Percentiles rank a stretch among this genome's conserved stretches.
phyloP scores from a whole-genome alignment of 495 filamentous ascomycete species.

The Bathelium albidoporum region DNA sequence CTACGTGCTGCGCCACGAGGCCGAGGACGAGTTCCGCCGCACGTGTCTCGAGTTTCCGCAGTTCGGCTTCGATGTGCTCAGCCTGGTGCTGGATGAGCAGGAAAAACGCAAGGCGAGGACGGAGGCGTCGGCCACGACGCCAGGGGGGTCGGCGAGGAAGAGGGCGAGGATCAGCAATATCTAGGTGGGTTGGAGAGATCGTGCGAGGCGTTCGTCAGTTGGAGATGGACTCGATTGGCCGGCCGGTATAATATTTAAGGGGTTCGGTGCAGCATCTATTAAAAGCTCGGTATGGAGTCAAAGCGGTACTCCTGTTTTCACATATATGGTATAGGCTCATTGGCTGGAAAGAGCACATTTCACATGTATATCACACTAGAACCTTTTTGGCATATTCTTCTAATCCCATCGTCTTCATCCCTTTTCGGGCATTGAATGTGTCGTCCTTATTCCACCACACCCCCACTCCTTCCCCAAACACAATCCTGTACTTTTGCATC shows the following conservation, averaged over 20 bases:
- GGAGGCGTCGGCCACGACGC: slow-evolving; percentile 23
- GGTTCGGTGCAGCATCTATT: no score
- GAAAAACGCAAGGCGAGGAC: slow-evolving; percentile 42
- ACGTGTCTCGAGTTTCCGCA: slow-evolving; percentile 84
- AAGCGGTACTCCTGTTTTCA: no score
- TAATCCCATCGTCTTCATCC: no score
- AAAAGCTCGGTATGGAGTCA: no score
- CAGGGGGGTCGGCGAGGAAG: slow-evolving; percentile 32
- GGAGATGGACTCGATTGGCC: background rate
- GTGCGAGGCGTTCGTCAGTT: background rate
- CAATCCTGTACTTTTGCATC: no score
- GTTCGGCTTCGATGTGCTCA: slow-evolving; percentile 85
- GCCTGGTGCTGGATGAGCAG: slow-evolving; percentile 53
- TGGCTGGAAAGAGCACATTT: no score
- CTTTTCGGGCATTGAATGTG: no score
- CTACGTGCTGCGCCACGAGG: slow-evolving; percentile 71
- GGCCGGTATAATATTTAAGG: background rate
- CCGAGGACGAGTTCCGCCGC: slow-evolving; percentile 66
- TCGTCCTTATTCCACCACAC: slow-evolving; percentile 10
- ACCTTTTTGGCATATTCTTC: no score
- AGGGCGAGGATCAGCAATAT: slow-evolving; percentile 32
- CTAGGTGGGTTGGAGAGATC: background rate
- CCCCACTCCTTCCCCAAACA: slow-evolving; percentile 13
- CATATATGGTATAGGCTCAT: no score
- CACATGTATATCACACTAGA: no score